These are phyloP conservation scores for Peronosclerospora sorghi DNA, from an alignment of 352 stramenopile species.

Conservation along the genomic window DNA sequence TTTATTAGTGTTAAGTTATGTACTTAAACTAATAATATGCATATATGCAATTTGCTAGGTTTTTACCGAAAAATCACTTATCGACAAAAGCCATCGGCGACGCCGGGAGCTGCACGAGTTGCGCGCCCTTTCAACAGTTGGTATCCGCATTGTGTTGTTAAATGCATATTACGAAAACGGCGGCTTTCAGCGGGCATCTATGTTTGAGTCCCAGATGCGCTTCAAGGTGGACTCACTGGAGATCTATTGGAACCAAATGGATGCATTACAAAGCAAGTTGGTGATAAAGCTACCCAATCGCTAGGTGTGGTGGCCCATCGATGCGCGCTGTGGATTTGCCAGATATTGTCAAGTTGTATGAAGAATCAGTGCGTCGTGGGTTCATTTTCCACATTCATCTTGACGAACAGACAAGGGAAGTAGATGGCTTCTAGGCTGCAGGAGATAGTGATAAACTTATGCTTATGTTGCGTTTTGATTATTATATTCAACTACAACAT, in stretches of 20 bases:
- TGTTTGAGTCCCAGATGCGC: conserved; percentile 51
- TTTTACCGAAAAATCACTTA: too few species aligned
- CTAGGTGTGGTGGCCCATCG: conserved; percentile 67
- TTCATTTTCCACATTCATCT: conserved; percentile 62
- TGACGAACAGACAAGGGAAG: conserved; percentile 60
- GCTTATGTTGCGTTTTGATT: too few species aligned
- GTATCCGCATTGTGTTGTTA: conserved; percentile 62
- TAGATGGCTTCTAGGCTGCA: conserved; percentile 62
- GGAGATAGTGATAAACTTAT: too few species aligned
- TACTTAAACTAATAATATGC: too few species aligned
- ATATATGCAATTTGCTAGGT: too few species aligned
- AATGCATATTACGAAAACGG: conserved; percentile 72
- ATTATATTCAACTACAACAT: too few species aligned
- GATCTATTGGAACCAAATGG: conserved; percentile 65
- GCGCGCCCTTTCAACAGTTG: too few species aligned
- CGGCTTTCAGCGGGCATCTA: conserved; percentile 44
- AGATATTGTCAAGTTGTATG: conserved; percentile 52
- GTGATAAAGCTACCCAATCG: conserved; percentile 31
- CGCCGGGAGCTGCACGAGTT: too few species aligned
- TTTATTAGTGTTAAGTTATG: too few species aligned
- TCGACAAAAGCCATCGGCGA: too few species aligned
- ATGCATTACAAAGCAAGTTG: conserved; percentile 23
- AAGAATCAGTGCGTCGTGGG: conserved; percentile 47
- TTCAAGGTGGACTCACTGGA: conserved; percentile 61
- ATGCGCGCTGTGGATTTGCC: conserved; percentile 53